Percentiles rank a stretch among this genome's conserved stretches.
Evolutionary conservation across 768 basidiomycete genomes (phyloP).

Genomic region (Pleurotus tuoliensis): DNA sequence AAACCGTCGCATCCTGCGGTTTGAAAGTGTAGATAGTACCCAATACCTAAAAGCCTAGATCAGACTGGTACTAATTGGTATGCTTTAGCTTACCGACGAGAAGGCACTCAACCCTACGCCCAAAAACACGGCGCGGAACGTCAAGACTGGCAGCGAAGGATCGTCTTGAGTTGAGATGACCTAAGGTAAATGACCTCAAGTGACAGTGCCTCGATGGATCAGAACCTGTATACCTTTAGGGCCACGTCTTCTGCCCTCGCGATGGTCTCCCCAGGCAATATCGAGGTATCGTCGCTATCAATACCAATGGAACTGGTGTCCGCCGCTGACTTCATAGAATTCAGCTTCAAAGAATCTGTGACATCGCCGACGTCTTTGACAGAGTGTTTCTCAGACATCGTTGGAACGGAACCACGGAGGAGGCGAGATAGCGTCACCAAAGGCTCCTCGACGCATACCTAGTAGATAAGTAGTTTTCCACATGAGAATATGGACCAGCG

Average conservation of each 20-base stretch:
- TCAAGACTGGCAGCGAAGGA: conserved; percentile 40
- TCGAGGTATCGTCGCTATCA: not conserved
- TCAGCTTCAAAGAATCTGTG: too few relatives aligned
- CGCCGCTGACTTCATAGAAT: not conserved
- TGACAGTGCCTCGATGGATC: too few relatives aligned
- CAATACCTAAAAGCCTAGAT: conserved; percentile 22
- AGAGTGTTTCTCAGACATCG: not conserved
- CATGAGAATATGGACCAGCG: not conserved
- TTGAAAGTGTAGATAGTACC: conserved; percentile 35
- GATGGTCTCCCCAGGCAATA: not conserved
- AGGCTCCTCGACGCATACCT: not conserved
- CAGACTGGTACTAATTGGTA: not conserved
- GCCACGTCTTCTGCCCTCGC: conserved; percentile 16
- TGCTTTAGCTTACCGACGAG: conserved; percentile 26
- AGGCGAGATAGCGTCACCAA: not conserved
- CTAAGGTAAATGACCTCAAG: conserved; percentile 23
- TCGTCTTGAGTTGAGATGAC: conserved; percentile 48
- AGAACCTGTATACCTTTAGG: conserved; percentile 15
- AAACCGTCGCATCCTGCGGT: conserved; percentile 47
- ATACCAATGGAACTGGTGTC: not conserved
- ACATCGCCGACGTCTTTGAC: not conserved
- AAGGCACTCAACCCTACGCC: conserved; percentile 48
- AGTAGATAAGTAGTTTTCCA: not conserved
- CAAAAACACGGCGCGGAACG: conserved; percentile 45
- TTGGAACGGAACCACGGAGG: not conserved